These are phyloP conservation scores for Cichorium intybus DNA, from an alignment of 140 eudicot genomes.

Conservation along the genomic window DNA sequence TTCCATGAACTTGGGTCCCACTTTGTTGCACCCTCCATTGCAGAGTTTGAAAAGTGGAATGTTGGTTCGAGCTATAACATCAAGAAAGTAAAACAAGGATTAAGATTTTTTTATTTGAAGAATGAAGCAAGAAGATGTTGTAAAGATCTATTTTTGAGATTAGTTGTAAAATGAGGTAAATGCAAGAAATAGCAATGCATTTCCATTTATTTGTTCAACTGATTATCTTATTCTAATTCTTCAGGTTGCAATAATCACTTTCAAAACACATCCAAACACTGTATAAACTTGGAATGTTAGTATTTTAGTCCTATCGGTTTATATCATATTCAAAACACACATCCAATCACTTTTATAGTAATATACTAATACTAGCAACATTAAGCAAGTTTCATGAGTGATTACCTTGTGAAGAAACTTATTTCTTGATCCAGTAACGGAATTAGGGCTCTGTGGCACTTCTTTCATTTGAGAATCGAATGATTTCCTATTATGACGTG, in stretches of 20 bases:
- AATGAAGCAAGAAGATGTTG: no score
- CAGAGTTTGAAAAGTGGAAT: conserved; percentile 54
- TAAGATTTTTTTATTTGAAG: not conserved
- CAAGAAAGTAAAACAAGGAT: not conserved
- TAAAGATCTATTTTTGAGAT: no score
- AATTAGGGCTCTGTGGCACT: conserved; percentile 56
- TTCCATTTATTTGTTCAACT: no score
- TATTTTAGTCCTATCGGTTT: not conserved
- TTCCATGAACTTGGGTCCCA: conserved; percentile 78
- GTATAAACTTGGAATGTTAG: not conserved
- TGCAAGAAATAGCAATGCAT: no score
- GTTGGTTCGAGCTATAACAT: conserved; percentile 56
- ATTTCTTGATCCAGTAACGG: conserved; percentile 57
- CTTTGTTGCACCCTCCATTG: conserved; percentile 97
- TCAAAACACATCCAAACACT: conserved; percentile 9
- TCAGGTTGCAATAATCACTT: no score
- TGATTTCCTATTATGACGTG: conserved; percentile 44
- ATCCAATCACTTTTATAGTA: not conserved
- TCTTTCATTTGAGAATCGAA: conserved; percentile 50
- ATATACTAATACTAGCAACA: not conserved
- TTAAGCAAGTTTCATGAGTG: not conserved
- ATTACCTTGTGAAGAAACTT: conserved; percentile 59
- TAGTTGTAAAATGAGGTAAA: no score
- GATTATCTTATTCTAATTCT: not conserved
- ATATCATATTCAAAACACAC: not conserved